Base-by-base conservation (phyloP, 2,329 filamentous ascomycete species). In the Ceratocystis huliohia region DNA sequence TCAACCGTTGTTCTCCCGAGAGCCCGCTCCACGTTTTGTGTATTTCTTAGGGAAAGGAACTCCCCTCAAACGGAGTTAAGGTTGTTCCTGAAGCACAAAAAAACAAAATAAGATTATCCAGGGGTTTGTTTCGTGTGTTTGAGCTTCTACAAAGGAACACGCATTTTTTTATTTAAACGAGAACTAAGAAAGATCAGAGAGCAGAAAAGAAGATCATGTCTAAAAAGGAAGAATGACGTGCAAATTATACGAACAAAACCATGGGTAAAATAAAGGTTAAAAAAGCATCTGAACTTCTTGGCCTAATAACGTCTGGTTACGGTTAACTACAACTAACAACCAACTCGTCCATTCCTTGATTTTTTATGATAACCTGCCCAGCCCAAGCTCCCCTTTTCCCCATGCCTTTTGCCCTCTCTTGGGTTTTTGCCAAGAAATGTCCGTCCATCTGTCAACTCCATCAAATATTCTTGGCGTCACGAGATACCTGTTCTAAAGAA, bases 391-490 rank as follows among this genome's bases (percentile, higher is more conserved):
- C 13, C 37, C 10, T 41, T 41, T 10, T 7, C 10, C 33, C 33
- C 33, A 0, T 37, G 33, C 33, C 37, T 5, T 41, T 41, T 41
- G 37, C 13, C 13, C 37, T 28, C 48, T 53, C 48, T 53, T 10
- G 37, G 37, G 10, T 0, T 3, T 53, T 59, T 59, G 28, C 28
- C 56, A 59, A 59, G 53, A 13, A 25, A 30, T 8, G 30, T 59
- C 56, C 17, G 56, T 37, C 56, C 56, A 17, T 59, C 28, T 59
- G 56, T 59, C 56, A 59, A 59, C 15, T 59, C 3, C 6, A 5
- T 59, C 56, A 37, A 5, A 6, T 37, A 59, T 33, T 17, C 56
- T 59, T 59, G 56, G 56, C 56, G 56, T n/a, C 28, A 59, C 56
- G 15, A 59, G 3, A n/a, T 25, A n/a, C 30, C 20, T 37, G 56